phyloP scores from a whole-genome alignment of 805 yeast genomes.

The Candida ascalaphidarum region DNA sequence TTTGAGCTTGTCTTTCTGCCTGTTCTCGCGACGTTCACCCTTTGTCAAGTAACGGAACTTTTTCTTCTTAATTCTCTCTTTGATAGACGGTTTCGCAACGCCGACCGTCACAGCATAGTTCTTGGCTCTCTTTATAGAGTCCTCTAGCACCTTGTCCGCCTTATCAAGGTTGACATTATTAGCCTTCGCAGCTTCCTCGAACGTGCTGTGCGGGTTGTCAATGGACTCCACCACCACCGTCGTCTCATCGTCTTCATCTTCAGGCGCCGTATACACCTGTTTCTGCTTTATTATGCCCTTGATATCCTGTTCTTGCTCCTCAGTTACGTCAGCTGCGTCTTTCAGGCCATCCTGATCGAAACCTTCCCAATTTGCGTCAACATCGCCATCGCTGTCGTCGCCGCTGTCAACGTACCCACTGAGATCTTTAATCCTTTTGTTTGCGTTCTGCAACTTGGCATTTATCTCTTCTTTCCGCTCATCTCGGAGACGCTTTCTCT shows the following conservation, averaged over 20 bases:
- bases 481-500: constrained; percentile 61
- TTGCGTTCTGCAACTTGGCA: constrained; percentile 51
- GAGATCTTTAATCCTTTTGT: constrained; percentile 30
- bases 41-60: constrained; percentile 86
- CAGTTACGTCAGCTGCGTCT: constrained; percentile 1
- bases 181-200: constrained; percentile 26
- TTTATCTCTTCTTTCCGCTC: constrained; percentile 63
- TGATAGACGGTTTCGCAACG: constrained; percentile 32
- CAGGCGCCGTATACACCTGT: constrained; percentile 22
- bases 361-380: constrained; percentile 1
- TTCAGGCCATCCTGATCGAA: constrained; percentile 8
- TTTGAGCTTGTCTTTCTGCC: constrained; percentile 25
- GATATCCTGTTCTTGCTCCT: neutral
- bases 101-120: constrained; percentile 68
- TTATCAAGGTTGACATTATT: constrained; percentile 66
- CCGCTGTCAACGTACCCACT: constrained; percentile 11
- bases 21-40: constrained; percentile 55
- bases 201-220: constrained; percentile 34
- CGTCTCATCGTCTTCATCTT: constrained; percentile 30
- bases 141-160: constrained; percentile 61
- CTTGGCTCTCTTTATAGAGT: constrained; percentile 71
- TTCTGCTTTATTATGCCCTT: constrained; percentile 11
- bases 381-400: constrained; percentile 6
- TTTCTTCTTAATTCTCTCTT: constrained; percentile 46
- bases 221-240: constrained; percentile 51